Conservation (phyloP, 306 rosid genomes). For the Trifolium repens region DNA sequence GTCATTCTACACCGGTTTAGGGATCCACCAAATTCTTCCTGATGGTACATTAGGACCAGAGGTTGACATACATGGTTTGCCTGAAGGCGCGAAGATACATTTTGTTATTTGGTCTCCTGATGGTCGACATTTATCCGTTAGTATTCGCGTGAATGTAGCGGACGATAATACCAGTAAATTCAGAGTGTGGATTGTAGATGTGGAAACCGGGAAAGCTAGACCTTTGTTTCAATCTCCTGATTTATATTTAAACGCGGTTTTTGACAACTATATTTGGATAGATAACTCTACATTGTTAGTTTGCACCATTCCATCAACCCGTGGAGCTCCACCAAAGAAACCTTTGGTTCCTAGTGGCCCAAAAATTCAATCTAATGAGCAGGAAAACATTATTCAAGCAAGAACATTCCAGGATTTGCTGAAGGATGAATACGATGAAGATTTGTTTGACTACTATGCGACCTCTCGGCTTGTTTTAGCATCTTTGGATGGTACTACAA, state of each 20-base stretch:
- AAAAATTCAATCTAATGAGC: conserved; percentile 88
- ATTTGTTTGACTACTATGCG: conserved; percentile 90
- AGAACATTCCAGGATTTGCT: conserved; percentile 97
- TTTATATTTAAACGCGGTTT: conserved; percentile 75
- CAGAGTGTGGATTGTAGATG: conserved; percentile 85
- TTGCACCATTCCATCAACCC: conserved; percentile 80
- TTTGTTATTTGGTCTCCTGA: conserved; percentile 94
- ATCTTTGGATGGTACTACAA: conserved; percentile 75
- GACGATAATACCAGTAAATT: conserved; percentile 64
- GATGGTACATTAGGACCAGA: conserved; percentile 82
- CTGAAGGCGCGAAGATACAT: conserved; percentile 88
- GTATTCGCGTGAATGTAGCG: conserved; percentile 71
- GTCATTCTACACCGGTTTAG: conserved; percentile 94
- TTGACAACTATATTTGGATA: conserved; percentile 90
- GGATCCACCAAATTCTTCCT: conserved; percentile 72
- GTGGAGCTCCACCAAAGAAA: conserved; percentile 80
- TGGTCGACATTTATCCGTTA: conserved; percentile 75
- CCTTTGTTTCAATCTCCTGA: conserved; percentile 73
- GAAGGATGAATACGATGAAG: conserved; percentile 91
- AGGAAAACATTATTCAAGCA: conserved; percentile 71
- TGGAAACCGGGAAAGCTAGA: conserved; percentile 79
- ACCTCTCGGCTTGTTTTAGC: conserved; percentile 80
- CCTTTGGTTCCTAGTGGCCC: conserved; percentile 92
- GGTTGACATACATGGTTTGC: conserved; percentile 72
- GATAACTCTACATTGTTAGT: conserved; percentile 73